A percentile compares a stretch with the other conserved stretches of the same genome.
phyloP scores from a whole-genome alignment of 164 flowering plant species.

The Hamamelis virginiana region DNA sequence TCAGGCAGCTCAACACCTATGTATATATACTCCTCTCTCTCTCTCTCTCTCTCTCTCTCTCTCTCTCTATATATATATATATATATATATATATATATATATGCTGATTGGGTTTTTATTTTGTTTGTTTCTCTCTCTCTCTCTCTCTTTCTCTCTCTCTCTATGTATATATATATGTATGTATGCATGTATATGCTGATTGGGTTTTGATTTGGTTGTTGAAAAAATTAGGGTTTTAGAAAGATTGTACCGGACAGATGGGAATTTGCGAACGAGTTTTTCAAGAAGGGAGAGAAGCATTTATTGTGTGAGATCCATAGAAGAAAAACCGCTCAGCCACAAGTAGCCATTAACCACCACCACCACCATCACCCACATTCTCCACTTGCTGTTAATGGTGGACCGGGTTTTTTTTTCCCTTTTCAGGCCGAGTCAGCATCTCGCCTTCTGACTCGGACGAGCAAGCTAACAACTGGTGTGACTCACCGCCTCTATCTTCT shows the following conservation, averaged over 20 bases:
- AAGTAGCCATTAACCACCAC: constrained; percentile 40
- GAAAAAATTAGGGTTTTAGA: constrained; percentile 72
- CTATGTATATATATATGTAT: no score
- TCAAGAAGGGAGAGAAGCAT: constrained; percentile 91
- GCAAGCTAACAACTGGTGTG: constrained; percentile 53
- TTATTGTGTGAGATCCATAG: constrained; percentile 93
- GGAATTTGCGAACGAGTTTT: constrained; percentile 96
- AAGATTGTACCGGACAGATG: constrained; percentile 98
- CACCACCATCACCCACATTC: constrained; percentile 38
- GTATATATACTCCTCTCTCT: constrained; percentile 28
- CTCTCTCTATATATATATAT: no score
- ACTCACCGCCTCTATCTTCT: constrained; percentile 43
- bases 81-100: not conserved
- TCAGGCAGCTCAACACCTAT: constrained; percentile 90
- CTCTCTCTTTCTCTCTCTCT: no score
- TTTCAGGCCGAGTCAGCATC: constrained; percentile 40
- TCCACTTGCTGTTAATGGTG: constrained; percentile 25
- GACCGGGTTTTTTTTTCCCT: constrained; percentile 39
- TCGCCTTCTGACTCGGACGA: constrained; percentile 74
- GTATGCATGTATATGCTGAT: constrained; percentile 1
- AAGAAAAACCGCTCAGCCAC: constrained; percentile 73
- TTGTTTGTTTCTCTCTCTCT: not conserved
- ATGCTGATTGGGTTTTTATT: constrained; percentile 7
- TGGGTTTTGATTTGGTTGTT: constrained; percentile 8
- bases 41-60: not conserved